Conservation (phyloP, 1,284 basidiomycete genomes). For the Ustilago nuda region DNA sequence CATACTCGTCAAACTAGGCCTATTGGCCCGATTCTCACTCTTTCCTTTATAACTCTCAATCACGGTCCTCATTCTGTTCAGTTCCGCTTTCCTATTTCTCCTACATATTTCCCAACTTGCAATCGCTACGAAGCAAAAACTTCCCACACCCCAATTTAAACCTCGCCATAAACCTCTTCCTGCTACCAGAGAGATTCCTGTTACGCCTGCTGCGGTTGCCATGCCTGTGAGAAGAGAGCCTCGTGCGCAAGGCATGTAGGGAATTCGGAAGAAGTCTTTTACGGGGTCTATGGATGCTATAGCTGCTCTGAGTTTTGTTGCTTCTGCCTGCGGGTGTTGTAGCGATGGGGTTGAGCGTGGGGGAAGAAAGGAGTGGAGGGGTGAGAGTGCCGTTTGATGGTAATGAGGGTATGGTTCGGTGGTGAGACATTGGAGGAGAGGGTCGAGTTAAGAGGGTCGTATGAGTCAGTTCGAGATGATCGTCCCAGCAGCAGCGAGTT, state of each 20-base stretch:
- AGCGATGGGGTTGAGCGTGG: not conserved
- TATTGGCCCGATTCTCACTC: slow-evolving; percentile 10
- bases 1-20: slow-evolving; percentile 13
- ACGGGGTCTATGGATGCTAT: slow-evolving; percentile 34
- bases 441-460: no score
- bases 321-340: slow-evolving; percentile 25
- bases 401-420: not conserved
- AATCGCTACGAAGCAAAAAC: slow-evolving; percentile 46
- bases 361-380: not conserved
- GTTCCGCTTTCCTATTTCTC: slow-evolving; percentile 45
- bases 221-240: slow-evolving; percentile 48
- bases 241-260: slow-evolving; percentile 49
- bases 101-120: slow-evolving; percentile 53
- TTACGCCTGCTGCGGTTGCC: slow-evolving; percentile 49
- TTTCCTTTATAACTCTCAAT: slow-evolving; percentile 42
- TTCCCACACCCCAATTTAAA: slow-evolving; percentile 56
- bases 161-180: slow-evolving; percentile 46
- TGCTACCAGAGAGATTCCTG: slow-evolving; percentile 49
- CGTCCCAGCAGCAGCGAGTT: not conserved
- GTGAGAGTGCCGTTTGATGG: not conserved
- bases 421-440: not conserved
- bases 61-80: slow-evolving; percentile 46
- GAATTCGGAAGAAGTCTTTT: slow-evolving; percentile 35
- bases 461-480: not conserved
- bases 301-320: slow-evolving; percentile 38